Conservation (phyloP, 139 green algal species). For the Deuterostichococcus epilithicus region DNA sequence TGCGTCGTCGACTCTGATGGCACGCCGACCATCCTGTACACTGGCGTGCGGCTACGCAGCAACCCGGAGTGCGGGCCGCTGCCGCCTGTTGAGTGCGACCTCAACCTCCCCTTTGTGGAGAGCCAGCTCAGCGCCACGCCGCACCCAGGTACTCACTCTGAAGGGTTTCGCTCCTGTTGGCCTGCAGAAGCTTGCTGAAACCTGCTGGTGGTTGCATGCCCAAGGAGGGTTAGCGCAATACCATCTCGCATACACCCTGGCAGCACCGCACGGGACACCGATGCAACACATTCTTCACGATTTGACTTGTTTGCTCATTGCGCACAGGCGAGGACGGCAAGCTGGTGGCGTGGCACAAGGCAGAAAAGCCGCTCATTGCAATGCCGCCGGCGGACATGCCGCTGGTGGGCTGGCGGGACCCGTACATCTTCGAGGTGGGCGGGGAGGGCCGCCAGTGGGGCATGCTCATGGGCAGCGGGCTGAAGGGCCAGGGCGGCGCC, state of each 20-base stretch:
- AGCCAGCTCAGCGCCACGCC: slow-evolving; percentile 61
- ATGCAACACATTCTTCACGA: too few relatives aligned
- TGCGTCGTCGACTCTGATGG: slow-evolving; percentile 46
- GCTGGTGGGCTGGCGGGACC: slow-evolving; percentile 80
- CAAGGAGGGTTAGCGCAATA: too few relatives aligned
- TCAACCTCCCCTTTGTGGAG: slow-evolving; percentile 78
- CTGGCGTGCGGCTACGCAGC: slow-evolving; percentile 64
- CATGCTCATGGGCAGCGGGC: slow-evolving; percentile 77
- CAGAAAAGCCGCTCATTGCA: slow-evolving; percentile 52
- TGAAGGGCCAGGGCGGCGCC: slow-evolving; percentile 64
- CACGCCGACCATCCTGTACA: slow-evolving; percentile 62
- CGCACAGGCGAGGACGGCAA: slow-evolving; percentile 45
- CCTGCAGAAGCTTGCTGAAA: too few relatives aligned
- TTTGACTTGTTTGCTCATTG: neutral
- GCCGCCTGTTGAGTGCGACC: slow-evolving; percentile 41
- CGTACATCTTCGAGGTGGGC: slow-evolving; percentile 58
- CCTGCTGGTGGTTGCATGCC: too few relatives aligned
- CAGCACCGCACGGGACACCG: too few relatives aligned
- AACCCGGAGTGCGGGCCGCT: slow-evolving; percentile 38
- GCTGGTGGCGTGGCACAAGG: slow-evolving; percentile 66
- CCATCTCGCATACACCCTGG: too few relatives aligned
- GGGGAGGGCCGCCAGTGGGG: slow-evolving; percentile 26
- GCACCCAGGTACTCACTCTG: slow-evolving; percentile 41
- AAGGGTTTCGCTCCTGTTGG: neutral
- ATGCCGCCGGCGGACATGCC: slow-evolving; percentile 57